Evolutionary conservation across 202 grass and related monocot species (phyloP), one percentile per base, ranked within the genome.

Genomic region (Bolboschoenoplectus hybrid): DNA sequence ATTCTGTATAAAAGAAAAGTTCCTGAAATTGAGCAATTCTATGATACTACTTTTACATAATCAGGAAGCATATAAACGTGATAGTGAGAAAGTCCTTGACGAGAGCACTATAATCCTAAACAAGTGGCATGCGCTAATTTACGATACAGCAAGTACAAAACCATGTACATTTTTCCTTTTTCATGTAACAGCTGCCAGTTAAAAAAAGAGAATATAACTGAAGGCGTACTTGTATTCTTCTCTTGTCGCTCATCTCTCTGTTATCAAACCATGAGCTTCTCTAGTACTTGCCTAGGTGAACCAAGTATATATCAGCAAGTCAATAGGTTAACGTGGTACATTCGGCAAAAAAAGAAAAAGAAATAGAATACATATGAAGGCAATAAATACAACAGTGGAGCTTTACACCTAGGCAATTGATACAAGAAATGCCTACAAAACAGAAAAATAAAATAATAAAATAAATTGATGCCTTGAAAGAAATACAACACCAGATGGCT

Each of bases 221-320:
- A 26, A 74, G n/a, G n/a, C 2, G 3, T 35, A 76, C 46, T 55
- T 55, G 5, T 55, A 77, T 77, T 56, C 11, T 77, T 3, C 51
- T 38, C 11, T 77, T 17, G 3, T 51, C 13, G 45, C 8, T 0
- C 4, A 75, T 52, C 46, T 52, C 46, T 52, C 20, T 13, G 20
- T 72, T 52, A 46, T 50, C 26, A 36, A 68, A 68, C 6, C 12
- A 16, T 32, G 4, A 13, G 20, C 46, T 74, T 74, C 46, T 50
- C 46, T 75, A 52, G 47, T 75, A 6, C 46, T 75, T 10, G 41
- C 68, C 40, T 20, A 72, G 68, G 47, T 72, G 16, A 75, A 75
- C n/a, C 4, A 49, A 32, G 34, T 13, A 4, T 65, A 34, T 38
- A 12, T 66, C 26, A 66, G 63, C 2, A 66, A 66, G 34, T 38